These are phyloP conservation scores for Leccinellum albellum DNA, from an alignment of 768 basidiomycete genomes.

Conservation along the genomic window DNA sequence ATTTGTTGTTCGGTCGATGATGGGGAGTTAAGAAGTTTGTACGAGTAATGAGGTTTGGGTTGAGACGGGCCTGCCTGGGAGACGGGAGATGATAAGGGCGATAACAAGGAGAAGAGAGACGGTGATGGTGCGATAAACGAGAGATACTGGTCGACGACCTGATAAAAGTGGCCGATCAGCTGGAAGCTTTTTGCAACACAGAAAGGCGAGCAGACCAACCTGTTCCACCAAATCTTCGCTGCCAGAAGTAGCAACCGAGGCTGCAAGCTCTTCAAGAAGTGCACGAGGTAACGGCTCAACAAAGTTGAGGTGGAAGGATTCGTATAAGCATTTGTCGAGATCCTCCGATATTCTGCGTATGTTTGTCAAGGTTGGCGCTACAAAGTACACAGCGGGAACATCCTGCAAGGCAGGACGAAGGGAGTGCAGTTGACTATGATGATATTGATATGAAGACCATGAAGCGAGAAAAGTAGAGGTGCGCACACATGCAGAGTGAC, in stretches of 20 bases:
- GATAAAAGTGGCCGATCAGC: constrained; percentile 5
- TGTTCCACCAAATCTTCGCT: constrained; percentile 80
- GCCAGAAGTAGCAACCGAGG: constrained; percentile 78
- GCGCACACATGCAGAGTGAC: constrained; percentile 97
- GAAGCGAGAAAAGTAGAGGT: constrained; percentile 1
- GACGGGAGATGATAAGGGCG: constrained; percentile 44
- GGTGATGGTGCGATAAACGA: constrained; percentile 94
- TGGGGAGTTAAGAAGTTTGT: constrained; percentile 87
- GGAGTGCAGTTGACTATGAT: constrained; percentile 81
- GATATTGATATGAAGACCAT: constrained; percentile 1
- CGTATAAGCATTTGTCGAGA: constrained; percentile 83
- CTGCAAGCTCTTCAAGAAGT: constrained; percentile 90
- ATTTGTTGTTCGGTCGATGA: constrained; percentile 86
- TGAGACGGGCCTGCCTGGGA: constrained; percentile 34
- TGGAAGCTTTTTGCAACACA: background rate
- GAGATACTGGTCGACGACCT: constrained; percentile 95
- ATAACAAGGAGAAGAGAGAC: constrained; percentile 86
- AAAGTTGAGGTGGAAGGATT: constrained; percentile 92
- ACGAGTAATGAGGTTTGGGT: constrained; percentile 54
- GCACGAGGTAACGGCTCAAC: constrained; percentile 87
- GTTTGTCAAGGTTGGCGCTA: constrained; percentile 84
- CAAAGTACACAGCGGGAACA: constrained; percentile 96
- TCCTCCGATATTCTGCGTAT: constrained; percentile 91
- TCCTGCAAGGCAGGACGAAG: constrained; percentile 85
- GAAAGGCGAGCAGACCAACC: constrained; percentile 35